phyloP scores from a whole-genome alignment of 2,329 filamentous ascomycete species.

The Colletotrichum karsti region DNA sequence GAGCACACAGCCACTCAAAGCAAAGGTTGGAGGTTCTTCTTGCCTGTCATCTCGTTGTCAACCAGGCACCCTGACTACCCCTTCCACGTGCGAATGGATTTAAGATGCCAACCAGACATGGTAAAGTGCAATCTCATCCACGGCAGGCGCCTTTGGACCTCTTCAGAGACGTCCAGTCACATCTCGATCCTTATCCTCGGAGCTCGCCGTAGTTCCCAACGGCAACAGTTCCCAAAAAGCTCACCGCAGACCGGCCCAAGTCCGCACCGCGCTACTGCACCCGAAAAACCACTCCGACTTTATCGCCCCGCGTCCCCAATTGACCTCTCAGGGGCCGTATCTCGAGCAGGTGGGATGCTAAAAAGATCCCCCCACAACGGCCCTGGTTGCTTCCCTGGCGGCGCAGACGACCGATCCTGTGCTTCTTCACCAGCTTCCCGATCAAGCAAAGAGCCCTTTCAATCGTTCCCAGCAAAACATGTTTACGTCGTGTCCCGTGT shows the following conservation, averaged over 20 bases:
- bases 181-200: background rate
- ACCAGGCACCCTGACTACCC: background rate
- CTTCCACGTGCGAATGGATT: background rate
- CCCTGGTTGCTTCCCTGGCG: constrained; percentile 8
- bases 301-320: constrained; percentile 19
- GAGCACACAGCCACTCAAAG: constrained; percentile 15
- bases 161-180: background rate
- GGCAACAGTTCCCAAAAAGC: constrained; percentile 19
- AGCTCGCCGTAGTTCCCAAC: constrained; percentile 9
- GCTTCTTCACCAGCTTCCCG: constrained; percentile 30
- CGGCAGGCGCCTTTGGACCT: background rate
- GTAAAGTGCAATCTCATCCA: background rate
- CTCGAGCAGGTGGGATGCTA: constrained; percentile 34
- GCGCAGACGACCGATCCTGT: constrained; percentile 10
- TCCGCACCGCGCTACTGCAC: constrained; percentile 23
- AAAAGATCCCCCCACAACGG: constrained; percentile 3
- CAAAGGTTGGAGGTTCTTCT: background rate
- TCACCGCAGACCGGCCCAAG: constrained; percentile 3
- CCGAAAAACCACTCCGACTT: background rate
- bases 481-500: constrained; percentile 24
- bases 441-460: constrained; percentile 25
- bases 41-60: background rate
- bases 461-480: background rate
- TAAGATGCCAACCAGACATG: background rate
- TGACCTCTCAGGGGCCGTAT: constrained; percentile 35